A percentile compares a stretch with the other conserved stretches of the same genome.
phyloP scores from a whole-genome alignment of 2,329 filamentous ascomycete species.

The Sarocladium brachiariae region DNA sequence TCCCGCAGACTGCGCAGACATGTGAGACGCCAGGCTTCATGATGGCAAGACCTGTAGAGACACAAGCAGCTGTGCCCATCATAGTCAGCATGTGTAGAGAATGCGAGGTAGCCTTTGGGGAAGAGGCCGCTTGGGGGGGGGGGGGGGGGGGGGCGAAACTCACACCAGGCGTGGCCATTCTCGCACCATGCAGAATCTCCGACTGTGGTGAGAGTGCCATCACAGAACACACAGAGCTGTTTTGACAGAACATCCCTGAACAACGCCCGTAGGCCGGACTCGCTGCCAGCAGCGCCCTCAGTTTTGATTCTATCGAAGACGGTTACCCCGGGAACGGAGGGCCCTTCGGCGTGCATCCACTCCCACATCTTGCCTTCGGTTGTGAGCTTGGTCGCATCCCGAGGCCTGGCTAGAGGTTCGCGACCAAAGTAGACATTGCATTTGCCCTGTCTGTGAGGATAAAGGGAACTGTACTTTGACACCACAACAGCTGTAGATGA shows the following conservation, averaged over 20 bases:
- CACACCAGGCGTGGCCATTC: conserved; percentile 34
- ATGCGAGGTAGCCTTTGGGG: neutral
- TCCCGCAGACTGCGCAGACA: conserved; percentile 48
- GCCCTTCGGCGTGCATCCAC: conserved; percentile 51
- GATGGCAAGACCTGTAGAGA: conserved; percentile 47
- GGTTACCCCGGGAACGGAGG: conserved; percentile 36
- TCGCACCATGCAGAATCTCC: conserved; percentile 31
- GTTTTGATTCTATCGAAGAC: conserved; percentile 13
- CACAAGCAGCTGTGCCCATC: conserved; percentile 48
- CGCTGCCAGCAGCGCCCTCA: conserved; percentile 9
- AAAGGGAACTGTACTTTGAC: conserved; percentile 41
- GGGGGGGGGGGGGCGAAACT: conserved; percentile 12
- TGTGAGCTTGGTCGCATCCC: conserved; percentile 25
- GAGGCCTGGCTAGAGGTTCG: neutral
- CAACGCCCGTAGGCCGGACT: conserved; percentile 26
- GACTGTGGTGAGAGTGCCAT: conserved; percentile 23
- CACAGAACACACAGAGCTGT: conserved; percentile 44
- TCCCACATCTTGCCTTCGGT: conserved; percentile 51
- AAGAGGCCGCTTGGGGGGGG: neutral
- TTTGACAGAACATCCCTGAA: conserved; percentile 28
- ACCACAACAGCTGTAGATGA: conserved; percentile 44
- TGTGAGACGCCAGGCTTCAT: conserved; percentile 45
- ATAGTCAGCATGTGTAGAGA: neutral
- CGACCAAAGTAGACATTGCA: conserved; percentile 32
- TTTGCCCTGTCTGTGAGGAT: conserved; percentile 35